phyloP scores from a whole-genome alignment of 2,329 filamentous ascomycete species.

The Geoglossum cookeanum region DNA sequence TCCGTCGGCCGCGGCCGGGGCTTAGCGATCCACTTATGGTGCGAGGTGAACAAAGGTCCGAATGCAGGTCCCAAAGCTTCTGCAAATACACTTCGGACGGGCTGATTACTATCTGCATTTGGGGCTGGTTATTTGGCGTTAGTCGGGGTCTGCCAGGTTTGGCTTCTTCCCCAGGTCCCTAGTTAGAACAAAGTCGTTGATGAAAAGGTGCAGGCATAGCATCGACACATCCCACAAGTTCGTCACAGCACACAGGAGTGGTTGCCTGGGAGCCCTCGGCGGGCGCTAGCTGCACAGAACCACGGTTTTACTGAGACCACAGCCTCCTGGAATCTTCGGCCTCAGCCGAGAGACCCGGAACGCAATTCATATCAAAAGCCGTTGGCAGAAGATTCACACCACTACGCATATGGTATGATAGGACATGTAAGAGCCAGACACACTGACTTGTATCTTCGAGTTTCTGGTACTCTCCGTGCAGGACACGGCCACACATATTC shows the following conservation, averaged over 20 bases:
- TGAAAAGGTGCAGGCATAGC: neutral
- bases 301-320: neutral
- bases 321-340: neutral
- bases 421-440: neutral
- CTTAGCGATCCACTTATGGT: neutral
- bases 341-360: neutral
- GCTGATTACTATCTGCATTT: neutral
- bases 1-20: neutral
- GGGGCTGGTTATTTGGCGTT: neutral
- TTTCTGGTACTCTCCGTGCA: neutral
- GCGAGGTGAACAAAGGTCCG: neutral
- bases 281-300: neutral
- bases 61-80: neutral
- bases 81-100: neutral
- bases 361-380: neutral
- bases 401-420: neutral
- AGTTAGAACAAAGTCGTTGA: neutral
- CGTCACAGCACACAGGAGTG: neutral
- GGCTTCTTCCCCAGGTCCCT: neutral
- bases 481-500: neutral
- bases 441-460: neutral
- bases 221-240: neutral
- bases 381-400: neutral
- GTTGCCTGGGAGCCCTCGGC: neutral
- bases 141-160: neutral